phyloP scores from a whole-genome alignment of 345 rosid genomes.

The Microthlaspi erraticum region DNA sequence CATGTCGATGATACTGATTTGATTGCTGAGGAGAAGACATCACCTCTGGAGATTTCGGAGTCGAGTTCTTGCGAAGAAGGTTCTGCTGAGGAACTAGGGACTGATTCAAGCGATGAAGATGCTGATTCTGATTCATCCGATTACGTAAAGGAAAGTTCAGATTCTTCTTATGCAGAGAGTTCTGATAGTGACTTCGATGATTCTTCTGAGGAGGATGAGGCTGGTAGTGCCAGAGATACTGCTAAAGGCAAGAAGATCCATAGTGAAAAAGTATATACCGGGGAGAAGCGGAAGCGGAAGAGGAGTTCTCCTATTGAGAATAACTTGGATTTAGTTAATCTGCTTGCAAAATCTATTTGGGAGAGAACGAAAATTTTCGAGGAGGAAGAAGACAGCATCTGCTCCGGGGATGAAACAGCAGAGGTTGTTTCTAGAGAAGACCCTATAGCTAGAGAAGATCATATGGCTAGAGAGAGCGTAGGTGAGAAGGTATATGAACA shows the following conservation, averaged over 20 bases:
- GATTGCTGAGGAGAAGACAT: constrained; percentile 6
- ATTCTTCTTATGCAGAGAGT: constrained; percentile 27
- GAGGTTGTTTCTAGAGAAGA: constrained; percentile 25
- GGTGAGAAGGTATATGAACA: constrained; percentile 20
- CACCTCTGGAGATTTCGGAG: not conserved
- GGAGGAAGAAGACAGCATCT: constrained; percentile 19
- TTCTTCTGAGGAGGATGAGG: constrained; percentile 41
- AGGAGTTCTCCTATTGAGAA: not conserved
- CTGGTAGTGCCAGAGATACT: constrained; percentile 9
- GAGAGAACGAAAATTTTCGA: constrained; percentile 4
- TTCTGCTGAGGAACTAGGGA: constrained; percentile 14
- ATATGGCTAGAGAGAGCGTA: constrained; percentile 19
- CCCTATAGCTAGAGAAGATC: too few species aligned
- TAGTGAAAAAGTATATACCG: not conserved
- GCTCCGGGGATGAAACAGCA: constrained; percentile 3
- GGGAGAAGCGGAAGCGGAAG: not conserved
- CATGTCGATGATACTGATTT: constrained; percentile 1
- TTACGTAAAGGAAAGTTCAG: constrained; percentile 17
- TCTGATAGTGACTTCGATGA: constrained; percentile 36
- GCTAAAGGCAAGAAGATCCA: constrained; percentile 12
- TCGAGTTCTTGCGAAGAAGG: constrained; percentile 8
- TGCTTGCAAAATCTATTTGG: constrained; percentile 38
- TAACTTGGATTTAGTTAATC: constrained; percentile 18
- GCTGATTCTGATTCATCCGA: constrained; percentile 36
- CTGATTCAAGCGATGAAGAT: constrained; percentile 19